A percentile compares a stretch with the other conserved stretches of the same genome.
Conservation (phyloP, 2,329 filamentous ascomycete genomes). For the Colletotrichum sp. region DNA sequence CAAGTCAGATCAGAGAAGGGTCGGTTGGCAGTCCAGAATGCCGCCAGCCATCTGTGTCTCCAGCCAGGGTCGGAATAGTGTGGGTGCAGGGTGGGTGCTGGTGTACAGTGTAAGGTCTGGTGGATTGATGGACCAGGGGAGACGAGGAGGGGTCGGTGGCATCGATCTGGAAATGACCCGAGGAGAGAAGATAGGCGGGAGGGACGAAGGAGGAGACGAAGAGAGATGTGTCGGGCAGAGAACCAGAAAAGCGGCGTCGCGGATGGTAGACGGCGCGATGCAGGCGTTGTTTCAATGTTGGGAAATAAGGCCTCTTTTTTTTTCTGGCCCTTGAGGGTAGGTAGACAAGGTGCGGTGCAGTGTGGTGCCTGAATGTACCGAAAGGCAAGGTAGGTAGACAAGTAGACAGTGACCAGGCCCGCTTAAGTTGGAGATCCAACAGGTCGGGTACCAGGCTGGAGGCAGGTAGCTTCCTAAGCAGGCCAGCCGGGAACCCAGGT, state of each 20-base stretch:
- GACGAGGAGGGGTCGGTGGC: neutral
- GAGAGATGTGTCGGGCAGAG: neutral
- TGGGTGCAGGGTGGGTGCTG: constrained; percentile 10
- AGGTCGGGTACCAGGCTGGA: neutral
- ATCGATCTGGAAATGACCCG: neutral
- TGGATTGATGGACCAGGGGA: constrained; percentile 2
- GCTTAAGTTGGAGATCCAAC: constrained; percentile 16
- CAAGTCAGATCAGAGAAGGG: neutral
- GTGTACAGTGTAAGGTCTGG: constrained; percentile 20
- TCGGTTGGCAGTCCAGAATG: neutral
- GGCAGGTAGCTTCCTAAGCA: neutral
- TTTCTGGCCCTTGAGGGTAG: constrained; percentile 15
- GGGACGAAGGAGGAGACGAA: neutral
- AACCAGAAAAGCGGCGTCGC: neutral
- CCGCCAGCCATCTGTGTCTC: constrained; percentile 6
- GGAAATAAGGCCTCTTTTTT: constrained; percentile 25
- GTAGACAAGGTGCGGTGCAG: neutral
- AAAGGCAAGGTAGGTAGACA: neutral
- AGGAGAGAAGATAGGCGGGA: neutral
- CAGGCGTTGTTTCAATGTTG: constrained; percentile 16
- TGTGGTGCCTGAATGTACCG: constrained; percentile 4
- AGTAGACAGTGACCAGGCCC: constrained; percentile 1
- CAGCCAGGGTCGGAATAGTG: neutral
- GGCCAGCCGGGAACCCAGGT: neutral
- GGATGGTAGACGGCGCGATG: neutral